These are phyloP conservation scores for Coemansia sp. DNA, from an alignment of 192 early-diverging fungal species.

Conservation along the genomic window DNA sequence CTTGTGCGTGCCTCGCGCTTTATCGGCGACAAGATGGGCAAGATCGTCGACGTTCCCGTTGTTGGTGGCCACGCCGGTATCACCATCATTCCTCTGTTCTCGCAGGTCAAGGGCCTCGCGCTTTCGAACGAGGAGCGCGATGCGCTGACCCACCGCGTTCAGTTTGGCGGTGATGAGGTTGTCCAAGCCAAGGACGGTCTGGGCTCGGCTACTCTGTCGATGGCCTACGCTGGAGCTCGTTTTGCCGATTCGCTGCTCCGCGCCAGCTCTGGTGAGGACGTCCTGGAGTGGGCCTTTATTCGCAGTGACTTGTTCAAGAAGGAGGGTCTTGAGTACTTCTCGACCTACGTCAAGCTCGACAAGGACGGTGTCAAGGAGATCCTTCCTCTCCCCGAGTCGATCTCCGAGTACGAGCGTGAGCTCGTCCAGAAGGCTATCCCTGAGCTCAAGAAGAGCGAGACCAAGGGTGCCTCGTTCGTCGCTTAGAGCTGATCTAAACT, in stretches of 20 bases:
- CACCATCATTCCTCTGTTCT: constrained; percentile 96
- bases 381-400: constrained; percentile 67
- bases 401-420: constrained; percentile 86
- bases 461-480: constrained; percentile 73
- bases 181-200: constrained; percentile 99
- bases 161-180: constrained; percentile 99
- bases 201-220: constrained; percentile 87
- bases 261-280: constrained; percentile 73
- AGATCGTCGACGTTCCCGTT: constrained; percentile 78
- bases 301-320: constrained; percentile 65
- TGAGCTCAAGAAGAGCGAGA: constrained; percentile 92
- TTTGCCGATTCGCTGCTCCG: constrained; percentile 90
- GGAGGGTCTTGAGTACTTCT: constrained; percentile 74
- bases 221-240: constrained; percentile 88
- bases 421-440: constrained; percentile 81
- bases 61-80: constrained; percentile 97
- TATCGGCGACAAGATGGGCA: constrained; percentile 78
- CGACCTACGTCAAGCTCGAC: constrained; percentile 77
- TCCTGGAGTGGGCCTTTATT: constrained; percentile 91
- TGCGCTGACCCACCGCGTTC: constrained; percentile 92
- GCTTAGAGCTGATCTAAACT: constrained; percentile 11
- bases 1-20: constrained; percentile 97
- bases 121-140: constrained; percentile 89
- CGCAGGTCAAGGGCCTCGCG: constrained; percentile 66
- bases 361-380: constrained; percentile 88